These are phyloP conservation scores for Starmera dryadoides DNA, from an alignment of 805 yeast species.

Conservation along the genomic window DNA sequence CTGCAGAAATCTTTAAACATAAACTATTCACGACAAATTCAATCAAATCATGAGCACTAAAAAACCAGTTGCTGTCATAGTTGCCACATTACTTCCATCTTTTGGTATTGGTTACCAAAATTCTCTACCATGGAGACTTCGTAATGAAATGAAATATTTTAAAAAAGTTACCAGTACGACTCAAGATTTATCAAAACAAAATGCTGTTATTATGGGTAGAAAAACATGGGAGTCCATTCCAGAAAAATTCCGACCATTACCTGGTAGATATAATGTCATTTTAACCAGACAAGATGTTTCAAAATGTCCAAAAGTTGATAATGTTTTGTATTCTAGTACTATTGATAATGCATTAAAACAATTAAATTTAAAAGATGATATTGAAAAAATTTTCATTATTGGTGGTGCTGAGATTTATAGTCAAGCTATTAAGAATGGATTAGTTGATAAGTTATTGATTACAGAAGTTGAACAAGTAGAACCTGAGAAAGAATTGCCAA, in stretches of 20 bases:
- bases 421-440: conserved; percentile 34
- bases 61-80: conserved; percentile 53
- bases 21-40: no score
- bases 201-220: conserved; percentile 93
- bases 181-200: conserved; percentile 29
- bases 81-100: conserved; percentile 78
- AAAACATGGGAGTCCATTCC: conserved; percentile 97
- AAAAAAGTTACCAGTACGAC: conserved; percentile 55
- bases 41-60: conserved; percentile 1
- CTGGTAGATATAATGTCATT: conserved; percentile 67
- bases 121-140: conserved; percentile 79
- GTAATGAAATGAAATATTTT: conserved; percentile 82
- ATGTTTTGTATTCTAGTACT: conserved; percentile 31
- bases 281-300: conserved; percentile 42
- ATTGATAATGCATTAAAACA: conserved; percentile 34
- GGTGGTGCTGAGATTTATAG: conserved; percentile 91
- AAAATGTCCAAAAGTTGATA: conserved; percentile 7
- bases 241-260: conserved; percentile 71
- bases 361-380: conserved; percentile 18
- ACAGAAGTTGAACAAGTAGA: conserved; percentile 53
- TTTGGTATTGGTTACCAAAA: conserved; percentile 84
- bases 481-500: conserved; percentile 24
- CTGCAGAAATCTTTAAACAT: no score
- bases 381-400: conserved; percentile 69
- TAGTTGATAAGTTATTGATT: conserved; percentile 50